Conservation (phyloP, 176 grass and related monocot genomes). For the Thinopyrum elongatum region DNA sequence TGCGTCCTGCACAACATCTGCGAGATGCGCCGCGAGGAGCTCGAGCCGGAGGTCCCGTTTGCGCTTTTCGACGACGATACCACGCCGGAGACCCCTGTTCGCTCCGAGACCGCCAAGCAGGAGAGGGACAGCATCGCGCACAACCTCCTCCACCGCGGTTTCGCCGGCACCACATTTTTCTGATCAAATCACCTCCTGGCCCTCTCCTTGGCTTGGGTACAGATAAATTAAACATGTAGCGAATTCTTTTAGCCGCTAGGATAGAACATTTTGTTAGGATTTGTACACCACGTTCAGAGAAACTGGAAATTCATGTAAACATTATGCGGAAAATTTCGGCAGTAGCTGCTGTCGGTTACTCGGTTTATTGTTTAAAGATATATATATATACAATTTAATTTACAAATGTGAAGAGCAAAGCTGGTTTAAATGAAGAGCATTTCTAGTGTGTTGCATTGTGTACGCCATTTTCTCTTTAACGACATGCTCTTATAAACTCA, state of each 20-base stretch:
- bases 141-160: constrained; percentile 85
- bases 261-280: constrained; percentile 64
- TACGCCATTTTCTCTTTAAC: too few species aligned
- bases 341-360: not conserved
- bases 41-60: constrained; percentile 51
- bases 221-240: constrained; percentile 21
- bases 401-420: not conserved
- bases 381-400: constrained; percentile 8
- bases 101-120: constrained; percentile 47
- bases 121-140: constrained; percentile 85
- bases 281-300: not conserved
- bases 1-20: constrained; percentile 97
- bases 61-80: constrained; percentile 76
- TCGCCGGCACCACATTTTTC: constrained; percentile 84
- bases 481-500: too few species aligned
- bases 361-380: not conserved
- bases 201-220: not conserved
- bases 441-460: too few species aligned
- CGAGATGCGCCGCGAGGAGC: constrained; percentile 62
- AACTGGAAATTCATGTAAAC: not conserved
- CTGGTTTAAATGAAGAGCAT: not conserved
- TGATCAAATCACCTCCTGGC: constrained; percentile 9
- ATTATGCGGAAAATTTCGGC: constrained; percentile 16
- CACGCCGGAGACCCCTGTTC: constrained; percentile 61
- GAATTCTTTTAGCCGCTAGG: constrained; percentile 48